These are phyloP conservation scores for Nemania serpens DNA, from an alignment of 2,329 filamentous ascomycete genomes.

Conservation along the genomic window DNA sequence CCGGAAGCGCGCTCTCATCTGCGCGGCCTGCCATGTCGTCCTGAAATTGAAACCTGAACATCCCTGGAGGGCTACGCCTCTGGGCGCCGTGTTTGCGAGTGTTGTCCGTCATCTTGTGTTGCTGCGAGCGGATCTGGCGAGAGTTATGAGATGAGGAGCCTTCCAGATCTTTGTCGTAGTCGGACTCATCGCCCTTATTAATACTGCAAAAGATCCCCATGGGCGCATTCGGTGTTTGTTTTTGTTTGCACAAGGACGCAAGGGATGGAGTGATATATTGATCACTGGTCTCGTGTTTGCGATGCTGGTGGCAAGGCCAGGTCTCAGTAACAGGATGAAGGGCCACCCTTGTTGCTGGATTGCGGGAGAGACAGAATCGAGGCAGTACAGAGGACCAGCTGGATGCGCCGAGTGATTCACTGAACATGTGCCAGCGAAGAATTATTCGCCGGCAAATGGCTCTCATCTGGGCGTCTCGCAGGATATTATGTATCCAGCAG, in stretches of 20 bases:
- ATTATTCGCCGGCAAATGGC: too few species aligned
- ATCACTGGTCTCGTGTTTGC: too few species aligned
- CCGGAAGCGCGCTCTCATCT: conserved; percentile 18
- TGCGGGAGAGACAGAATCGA: too few species aligned
- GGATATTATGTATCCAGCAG: too few species aligned
- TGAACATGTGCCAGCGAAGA: too few species aligned
- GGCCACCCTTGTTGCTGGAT: too few species aligned
- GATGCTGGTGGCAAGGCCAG: background rate
- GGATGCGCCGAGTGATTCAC: too few species aligned
- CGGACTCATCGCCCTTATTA: conserved; percentile 33
- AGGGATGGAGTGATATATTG: background rate
- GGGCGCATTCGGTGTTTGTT: conserved; percentile 24
- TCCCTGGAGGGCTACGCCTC: background rate
- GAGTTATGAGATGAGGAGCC: conserved; percentile 17
- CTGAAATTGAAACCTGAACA: conserved; percentile 30
- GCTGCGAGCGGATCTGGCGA: conserved; percentile 16
- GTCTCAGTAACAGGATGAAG: background rate
- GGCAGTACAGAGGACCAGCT: too few species aligned
- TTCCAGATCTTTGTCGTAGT: conserved; percentile 31
- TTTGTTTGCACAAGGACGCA: background rate
- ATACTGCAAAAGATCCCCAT: conserved; percentile 37
- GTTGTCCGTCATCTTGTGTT: conserved; percentile 26
- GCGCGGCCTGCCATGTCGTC: conserved; percentile 24
- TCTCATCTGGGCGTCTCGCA: too few species aligned
- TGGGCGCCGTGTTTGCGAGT: background rate